Base-by-base conservation (phyloP, 169 alveolate genomes). In the Theileria equi region DNA sequence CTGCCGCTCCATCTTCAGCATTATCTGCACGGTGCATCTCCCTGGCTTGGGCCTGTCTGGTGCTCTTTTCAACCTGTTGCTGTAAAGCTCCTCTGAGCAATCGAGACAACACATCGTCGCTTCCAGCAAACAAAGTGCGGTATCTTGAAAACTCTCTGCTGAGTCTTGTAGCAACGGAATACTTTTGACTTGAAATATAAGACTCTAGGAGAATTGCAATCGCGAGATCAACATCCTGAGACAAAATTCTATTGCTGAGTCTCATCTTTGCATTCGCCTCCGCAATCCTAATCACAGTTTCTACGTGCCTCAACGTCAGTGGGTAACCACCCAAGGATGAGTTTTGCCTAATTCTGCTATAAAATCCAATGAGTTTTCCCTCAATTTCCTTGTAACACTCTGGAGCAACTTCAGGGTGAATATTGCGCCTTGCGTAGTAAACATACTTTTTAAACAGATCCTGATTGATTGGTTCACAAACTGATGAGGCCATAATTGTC, bases 261-360 rank as follows among this genome's bases (percentile, higher is more conserved):
- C 98, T 91, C 98, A 98, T 96, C 82, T 91, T 94, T 17, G 98
- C 98, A 79, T 90, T 89, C 28, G 98, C 97, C 85, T 97, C 99
- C 3, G 99, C 92, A 69, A 96, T 94, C 73, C 99, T 88, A 60
- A 96, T 88, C 25, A 97, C 89, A 41, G 97, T 89, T 84, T 96
- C 99, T 36, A 96, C 89, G 81, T 96, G 99, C 55, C 99, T 85
- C 38, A 95, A 94, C 6, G 98, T 96, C 64, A 97, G 94, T 17
- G 97, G 89, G 55, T 96, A 92, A 6, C 99, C 99, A n/a, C 95
- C 92, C n/a, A 90, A 89, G 49, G 92, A 88, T 25, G 98, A 90
- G 84, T 93, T 95, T 66, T 93, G 96, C 73, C 99, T 89, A 57
- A 97, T 92, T 47, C 94, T 94, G 35, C 98, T 79, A 83, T 97